Conservation (phyloP, 192 early-diverging fungal genomes). For the Phlyctochytrium arcticum region DNA sequence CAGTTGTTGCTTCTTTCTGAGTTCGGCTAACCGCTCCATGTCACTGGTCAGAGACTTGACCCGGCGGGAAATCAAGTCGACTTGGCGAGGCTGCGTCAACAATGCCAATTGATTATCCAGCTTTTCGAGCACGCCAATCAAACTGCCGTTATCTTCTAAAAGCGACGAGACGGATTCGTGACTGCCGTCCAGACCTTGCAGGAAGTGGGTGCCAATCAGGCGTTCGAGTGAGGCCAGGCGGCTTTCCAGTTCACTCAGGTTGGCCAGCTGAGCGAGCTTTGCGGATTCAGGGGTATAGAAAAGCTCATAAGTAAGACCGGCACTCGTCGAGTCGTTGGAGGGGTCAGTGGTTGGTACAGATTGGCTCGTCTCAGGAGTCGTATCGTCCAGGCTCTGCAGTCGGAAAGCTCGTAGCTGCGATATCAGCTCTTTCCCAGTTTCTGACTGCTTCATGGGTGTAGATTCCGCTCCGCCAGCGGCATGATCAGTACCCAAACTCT, state of each 20-base stretch:
- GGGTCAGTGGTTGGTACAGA: not conserved
- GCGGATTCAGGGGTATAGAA: conserved; percentile 65
- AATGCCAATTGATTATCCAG: conserved; percentile 69
- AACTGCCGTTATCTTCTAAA: conserved; percentile 26
- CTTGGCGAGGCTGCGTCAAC: conserved; percentile 65
- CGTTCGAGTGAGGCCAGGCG: conserved; percentile 67
- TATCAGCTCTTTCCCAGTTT: conserved; percentile 19
- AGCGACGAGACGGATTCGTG: conserved; percentile 26
- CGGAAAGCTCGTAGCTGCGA: conserved; percentile 20
- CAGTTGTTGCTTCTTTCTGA: conserved; percentile 45
- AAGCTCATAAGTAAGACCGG: conserved; percentile 64
- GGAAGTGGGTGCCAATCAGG: conserved; percentile 60
- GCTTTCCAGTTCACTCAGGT: conserved; percentile 60
- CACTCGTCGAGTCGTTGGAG: not conserved
- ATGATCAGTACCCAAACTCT: no score
- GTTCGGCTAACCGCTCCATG: conserved; percentile 65
- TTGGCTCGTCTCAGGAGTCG: not conserved
- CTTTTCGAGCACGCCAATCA: conserved; percentile 56
- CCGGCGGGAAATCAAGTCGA: conserved; percentile 59
- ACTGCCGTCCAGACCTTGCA: conserved; percentile 49
- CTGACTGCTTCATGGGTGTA: conserved; percentile 15
- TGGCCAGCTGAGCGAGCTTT: conserved; percentile 47
- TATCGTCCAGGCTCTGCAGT: conserved; percentile 3
- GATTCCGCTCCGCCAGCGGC: no score
- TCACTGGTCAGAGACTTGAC: conserved; percentile 61